Conservation (phyloP, 2,329 filamentous ascomycete species). For the Sporothrix pallida region DNA sequence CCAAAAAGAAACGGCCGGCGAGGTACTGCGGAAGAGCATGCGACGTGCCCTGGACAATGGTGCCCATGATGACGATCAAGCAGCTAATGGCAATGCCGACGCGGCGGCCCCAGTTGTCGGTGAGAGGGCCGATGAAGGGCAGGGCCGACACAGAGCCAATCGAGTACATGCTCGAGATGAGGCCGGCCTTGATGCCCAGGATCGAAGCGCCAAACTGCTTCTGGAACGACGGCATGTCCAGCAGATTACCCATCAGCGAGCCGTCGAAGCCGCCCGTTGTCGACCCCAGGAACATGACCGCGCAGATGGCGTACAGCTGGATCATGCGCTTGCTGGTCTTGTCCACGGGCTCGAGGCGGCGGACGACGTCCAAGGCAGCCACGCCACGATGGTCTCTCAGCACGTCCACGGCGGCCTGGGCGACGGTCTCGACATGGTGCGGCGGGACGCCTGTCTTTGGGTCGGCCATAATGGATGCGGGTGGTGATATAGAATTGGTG, state of each 20-base stretch:
- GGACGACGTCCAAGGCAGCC: constrained; percentile 29
- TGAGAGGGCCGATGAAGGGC: constrained; percentile 60
- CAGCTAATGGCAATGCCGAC: constrained; percentile 60
- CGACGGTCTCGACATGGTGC: constrained; percentile 23
- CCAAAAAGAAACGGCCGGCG: constrained; percentile 34
- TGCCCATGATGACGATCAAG: constrained; percentile 57
- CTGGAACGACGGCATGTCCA: constrained; percentile 34
- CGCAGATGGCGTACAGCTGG: constrained; percentile 54
- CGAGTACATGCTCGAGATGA: constrained; percentile 65
- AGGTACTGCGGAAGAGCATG: constrained; percentile 26
- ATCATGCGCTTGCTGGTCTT: constrained; percentile 46
- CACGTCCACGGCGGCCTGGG: constrained; percentile 29
- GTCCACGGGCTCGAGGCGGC: constrained; percentile 29
- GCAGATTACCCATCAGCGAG: constrained; percentile 35
- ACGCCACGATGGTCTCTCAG: constrained; percentile 28
- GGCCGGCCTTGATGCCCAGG: constrained; percentile 48
- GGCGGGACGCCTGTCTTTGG: background rate
- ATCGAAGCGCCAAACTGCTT: constrained; percentile 32
- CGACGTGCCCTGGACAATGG: constrained; percentile 53
- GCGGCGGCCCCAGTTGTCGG: constrained; percentile 56
- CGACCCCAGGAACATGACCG: constrained; percentile 59
- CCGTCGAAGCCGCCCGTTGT: constrained; percentile 65
- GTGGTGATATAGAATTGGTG: background rate
- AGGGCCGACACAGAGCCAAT: constrained; percentile 65
- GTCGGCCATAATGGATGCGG: background rate